A percentile compares a stretch with the other conserved stretches of the same genome.
Conservation (phyloP, 2,329 filamentous ascomycete species). For the Tolypocladium ophioglossoides region DNA sequence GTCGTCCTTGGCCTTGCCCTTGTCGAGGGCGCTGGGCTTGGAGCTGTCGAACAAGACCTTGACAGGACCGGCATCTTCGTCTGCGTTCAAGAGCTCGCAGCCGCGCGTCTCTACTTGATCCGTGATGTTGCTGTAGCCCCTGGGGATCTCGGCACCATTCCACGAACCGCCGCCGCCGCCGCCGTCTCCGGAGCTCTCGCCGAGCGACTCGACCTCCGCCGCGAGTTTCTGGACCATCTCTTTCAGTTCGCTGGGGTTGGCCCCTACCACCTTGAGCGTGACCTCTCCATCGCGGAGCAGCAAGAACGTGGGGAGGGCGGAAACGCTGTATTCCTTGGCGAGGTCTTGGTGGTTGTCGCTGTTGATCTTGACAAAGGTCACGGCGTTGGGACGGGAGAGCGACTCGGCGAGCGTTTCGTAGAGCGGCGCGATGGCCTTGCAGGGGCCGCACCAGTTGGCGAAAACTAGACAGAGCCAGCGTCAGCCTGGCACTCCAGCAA, state of each 20-base stretch:
- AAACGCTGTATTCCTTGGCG: conserved; percentile 61
- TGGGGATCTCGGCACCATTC: conserved; percentile 65
- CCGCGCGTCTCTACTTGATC: conserved; percentile 69
- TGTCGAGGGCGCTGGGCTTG: conserved; percentile 54
- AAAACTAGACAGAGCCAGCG: conserved; percentile 50
- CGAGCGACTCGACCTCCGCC: conserved; percentile 51
- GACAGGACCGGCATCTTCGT: conserved; percentile 64
- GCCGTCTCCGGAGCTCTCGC: conserved; percentile 29
- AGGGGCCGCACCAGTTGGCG: conserved; percentile 77
- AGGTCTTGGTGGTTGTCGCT: conserved; percentile 68
- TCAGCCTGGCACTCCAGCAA: conserved; percentile 6
- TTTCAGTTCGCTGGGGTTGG: conserved; percentile 60
- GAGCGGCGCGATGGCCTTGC: conserved; percentile 71
- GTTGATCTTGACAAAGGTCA: conserved; percentile 84
- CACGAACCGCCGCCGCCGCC: conserved; percentile 41
- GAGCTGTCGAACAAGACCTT: conserved; percentile 60
- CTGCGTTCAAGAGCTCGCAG: conserved; percentile 79
- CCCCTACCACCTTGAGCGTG: conserved; percentile 61
- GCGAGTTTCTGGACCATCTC: conserved; percentile 61
- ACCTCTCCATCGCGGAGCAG: conserved; percentile 66
- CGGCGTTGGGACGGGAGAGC: conserved; percentile 58
- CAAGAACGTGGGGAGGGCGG: conserved; percentile 81
- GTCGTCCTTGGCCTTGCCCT: conserved; percentile 40
- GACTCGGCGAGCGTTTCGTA: conserved; percentile 67
- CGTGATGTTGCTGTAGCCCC: conserved; percentile 76